Evolutionary conservation across 208 protist genomes (phyloP).

Genomic region (Trypanosoma avium): DNA sequence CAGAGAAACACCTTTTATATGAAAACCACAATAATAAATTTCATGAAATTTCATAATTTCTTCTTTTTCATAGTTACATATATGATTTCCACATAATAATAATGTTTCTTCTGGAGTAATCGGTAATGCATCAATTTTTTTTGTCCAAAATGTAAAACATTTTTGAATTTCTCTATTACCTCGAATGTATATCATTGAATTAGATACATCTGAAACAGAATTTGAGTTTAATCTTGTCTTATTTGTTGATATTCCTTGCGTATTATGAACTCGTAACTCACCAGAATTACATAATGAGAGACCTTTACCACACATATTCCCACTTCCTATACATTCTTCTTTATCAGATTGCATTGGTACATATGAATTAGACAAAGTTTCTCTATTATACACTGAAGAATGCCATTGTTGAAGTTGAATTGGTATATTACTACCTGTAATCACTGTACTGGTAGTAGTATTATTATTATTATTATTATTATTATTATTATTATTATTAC

Average conservation of each 20-base stretch:
- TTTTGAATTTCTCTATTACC: background rate
- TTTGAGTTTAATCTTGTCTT: too few relatives aligned
- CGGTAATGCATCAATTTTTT: constrained; percentile 32
- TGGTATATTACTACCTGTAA: background rate
- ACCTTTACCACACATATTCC: too few relatives aligned
- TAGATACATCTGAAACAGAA: too few relatives aligned
- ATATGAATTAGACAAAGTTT: too few relatives aligned
- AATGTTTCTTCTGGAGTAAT: constrained; percentile 46
- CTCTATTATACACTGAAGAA: background rate
- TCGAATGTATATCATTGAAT: background rate
- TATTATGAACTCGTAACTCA: too few relatives aligned
- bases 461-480: background rate
- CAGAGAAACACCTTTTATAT: background rate
- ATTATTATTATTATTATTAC: too few relatives aligned
- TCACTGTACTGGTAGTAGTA: background rate
- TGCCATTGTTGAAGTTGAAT: background rate
- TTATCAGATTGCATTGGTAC: too few relatives aligned
- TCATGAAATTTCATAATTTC: constrained; percentile 72
- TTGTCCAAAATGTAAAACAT: constrained; percentile 4
- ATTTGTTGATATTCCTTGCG: background rate
- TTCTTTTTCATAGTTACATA: constrained; percentile 75
- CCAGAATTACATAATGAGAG: too few relatives aligned
- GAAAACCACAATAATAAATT: constrained; percentile 86
- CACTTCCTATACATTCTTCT: too few relatives aligned
- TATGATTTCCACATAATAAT: constrained; percentile 29